Conservation (phyloP, 73 alveolate species). For the Urostyla sp. region DNA sequence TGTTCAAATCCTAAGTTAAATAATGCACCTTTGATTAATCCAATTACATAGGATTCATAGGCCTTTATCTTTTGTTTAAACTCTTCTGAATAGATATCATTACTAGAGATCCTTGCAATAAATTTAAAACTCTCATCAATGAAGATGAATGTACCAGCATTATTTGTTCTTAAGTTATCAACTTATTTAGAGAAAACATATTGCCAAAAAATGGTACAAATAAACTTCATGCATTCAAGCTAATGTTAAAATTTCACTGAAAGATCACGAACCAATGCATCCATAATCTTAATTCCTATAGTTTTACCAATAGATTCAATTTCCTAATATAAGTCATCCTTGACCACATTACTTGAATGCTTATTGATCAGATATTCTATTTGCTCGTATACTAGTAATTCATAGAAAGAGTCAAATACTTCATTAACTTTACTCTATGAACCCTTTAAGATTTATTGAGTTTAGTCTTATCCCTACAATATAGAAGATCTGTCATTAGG, state of each 20-base stretch:
- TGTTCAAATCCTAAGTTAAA: constrained; percentile 32
- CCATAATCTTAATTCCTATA: constrained; percentile 24
- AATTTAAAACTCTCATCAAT: constrained; percentile 35
- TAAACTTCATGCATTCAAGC: constrained; percentile 56
- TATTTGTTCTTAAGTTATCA: constrained; percentile 52
- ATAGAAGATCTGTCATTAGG: no score
- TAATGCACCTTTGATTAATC: constrained; percentile 45
- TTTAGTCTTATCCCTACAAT: no score
- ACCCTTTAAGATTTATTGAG: no score
- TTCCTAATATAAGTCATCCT: constrained; percentile 8
- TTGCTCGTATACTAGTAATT: constrained; percentile 6
- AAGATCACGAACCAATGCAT: not conserved
- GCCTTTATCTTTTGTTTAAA: constrained; percentile 22
- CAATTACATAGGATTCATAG: constrained; percentile 33
- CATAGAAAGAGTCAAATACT: constrained; percentile 37
- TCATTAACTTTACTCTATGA: constrained; percentile 1
- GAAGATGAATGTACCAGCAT: constrained; percentile 55
- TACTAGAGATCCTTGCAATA: constrained; percentile 15
- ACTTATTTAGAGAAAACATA: constrained; percentile 29
- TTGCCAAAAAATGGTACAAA: constrained; percentile 59
- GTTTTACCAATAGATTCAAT: constrained; percentile 8
- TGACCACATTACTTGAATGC: not conserved
- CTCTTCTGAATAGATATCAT: constrained; percentile 20
- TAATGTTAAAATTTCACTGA: constrained; percentile 19
- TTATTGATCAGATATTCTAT: constrained; percentile 16